Evolutionary conservation across 768 basidiomycete genomes (phyloP).

Genomic region (Pulveroboletus sp.): DNA sequence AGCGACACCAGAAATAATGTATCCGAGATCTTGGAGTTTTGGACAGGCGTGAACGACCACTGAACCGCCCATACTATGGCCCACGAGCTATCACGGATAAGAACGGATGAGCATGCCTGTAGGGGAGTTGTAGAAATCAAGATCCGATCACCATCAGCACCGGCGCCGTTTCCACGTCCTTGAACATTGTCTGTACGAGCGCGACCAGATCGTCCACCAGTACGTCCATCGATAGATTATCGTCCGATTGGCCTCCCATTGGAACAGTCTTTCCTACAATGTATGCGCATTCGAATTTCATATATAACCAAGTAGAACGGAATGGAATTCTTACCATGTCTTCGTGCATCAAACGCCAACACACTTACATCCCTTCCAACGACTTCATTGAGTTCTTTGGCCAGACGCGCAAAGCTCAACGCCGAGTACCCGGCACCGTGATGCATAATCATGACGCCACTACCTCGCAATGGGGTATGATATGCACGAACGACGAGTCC

Average conservation of each 20-base stretch:
- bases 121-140: background rate
- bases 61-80: conserved; percentile 97
- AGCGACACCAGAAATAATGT: conserved; percentile 70
- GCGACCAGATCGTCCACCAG: conserved; percentile 74
- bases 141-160: conserved; percentile 57
- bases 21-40: conserved; percentile 61
- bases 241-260: conserved; percentile 20
- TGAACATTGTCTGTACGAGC: conserved; percentile 67
- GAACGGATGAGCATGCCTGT: background rate
- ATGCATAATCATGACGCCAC: conserved; percentile 84
- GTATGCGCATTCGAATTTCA: background rate
- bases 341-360: conserved; percentile 76
- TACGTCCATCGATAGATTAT: conserved; percentile 60
- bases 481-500: conserved; percentile 76
- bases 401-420: conserved; percentile 85
- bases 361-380: conserved; percentile 77
- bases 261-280: conserved; percentile 25
- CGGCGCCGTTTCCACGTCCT: conserved; percentile 60
- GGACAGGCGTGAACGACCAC: conserved; percentile 76
- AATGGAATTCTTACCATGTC: conserved; percentile 66
- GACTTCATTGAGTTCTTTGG: conserved; percentile 66
- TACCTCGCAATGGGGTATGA: conserved; percentile 64
- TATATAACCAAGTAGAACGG: background rate
- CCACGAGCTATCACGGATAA: conserved; percentile 60
- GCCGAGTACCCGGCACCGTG: conserved; percentile 95